Conservation (phyloP, 805 yeast species). For the Pichia rugopelliculosa region DNA sequence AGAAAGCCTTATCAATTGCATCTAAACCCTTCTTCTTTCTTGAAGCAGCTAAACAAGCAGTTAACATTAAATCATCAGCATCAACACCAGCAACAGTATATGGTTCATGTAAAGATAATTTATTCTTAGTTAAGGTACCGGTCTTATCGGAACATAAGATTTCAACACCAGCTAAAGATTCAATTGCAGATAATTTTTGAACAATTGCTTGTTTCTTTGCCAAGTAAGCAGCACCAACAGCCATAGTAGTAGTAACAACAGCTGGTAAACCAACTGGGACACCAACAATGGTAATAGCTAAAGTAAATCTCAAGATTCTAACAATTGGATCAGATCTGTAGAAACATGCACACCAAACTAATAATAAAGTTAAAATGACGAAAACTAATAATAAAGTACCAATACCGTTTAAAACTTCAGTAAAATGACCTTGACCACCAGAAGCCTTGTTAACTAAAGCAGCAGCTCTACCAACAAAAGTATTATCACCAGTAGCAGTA, state of each 20-base stretch:
- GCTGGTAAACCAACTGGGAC: conserved; percentile 99
- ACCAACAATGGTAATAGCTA: conserved; percentile 95
- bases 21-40: conserved; percentile 98
- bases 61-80: conserved; percentile 91
- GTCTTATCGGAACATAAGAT: conserved; percentile 97
- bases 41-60: conserved; percentile 96
- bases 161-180: conserved; percentile 96
- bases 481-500: conserved; percentile 91
- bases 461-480: conserved; percentile 97
- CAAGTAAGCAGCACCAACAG: conserved; percentile 98
- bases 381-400: conserved; percentile 87
- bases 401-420: conserved; percentile 95
- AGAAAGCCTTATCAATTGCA: conserved; percentile 95
- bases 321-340: conserved; percentile 87
- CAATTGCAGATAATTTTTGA: conserved; percentile 93
- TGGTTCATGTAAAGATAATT: conserved; percentile 92
- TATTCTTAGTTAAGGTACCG: conserved; percentile 97
- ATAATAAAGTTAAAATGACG: conserved; percentile 77
- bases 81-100: conserved; percentile 97
- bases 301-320: conserved; percentile 80
- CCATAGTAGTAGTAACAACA: conserved; percentile 97
- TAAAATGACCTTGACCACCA: conserved; percentile 91
- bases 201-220: conserved; percentile 97
- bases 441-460: conserved; percentile 92
- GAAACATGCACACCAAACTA: conserved; percentile 92